Evolutionary conservation across 164 flowering plant species (phyloP).

Genomic region (Piper longum): DNA sequence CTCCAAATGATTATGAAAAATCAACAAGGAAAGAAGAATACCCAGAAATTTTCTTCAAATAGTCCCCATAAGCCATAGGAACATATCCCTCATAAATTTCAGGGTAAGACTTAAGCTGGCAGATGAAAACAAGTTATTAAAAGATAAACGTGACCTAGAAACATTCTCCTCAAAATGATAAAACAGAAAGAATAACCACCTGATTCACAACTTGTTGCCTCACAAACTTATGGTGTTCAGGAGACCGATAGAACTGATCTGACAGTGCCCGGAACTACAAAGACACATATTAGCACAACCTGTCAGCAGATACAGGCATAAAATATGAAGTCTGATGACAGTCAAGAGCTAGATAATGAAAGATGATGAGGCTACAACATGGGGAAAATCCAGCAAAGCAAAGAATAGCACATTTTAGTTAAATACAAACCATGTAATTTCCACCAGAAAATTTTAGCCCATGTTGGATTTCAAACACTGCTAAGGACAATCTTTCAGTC

Average conservation of each 20-base stretch:
- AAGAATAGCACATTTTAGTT: no score
- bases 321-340: not conserved
- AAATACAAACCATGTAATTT: no score
- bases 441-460: no score
- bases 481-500: no score
- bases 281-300: not conserved
- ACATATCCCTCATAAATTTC: conserved; percentile 77
- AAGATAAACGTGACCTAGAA: not conserved
- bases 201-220: conserved; percentile 60
- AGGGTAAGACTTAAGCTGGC: conserved; percentile 50
- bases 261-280: conserved; percentile 82
- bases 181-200: conserved; percentile 24
- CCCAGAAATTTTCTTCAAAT: conserved; percentile 78
- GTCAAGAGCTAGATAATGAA: not conserved
- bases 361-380: no score
- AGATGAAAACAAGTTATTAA: not conserved
- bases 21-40: conserved; percentile 12
- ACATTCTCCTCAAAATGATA: not conserved
- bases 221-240: conserved; percentile 74
- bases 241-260: conserved; percentile 82
- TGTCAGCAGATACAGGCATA: not conserved
- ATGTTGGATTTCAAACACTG: no score
- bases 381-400: no score
- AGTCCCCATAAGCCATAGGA: conserved; percentile 73
- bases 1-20: not conserved